Conservation (phyloP, 1,139 yeast species). For the Scheffersomyces illinoinensis region DNA sequence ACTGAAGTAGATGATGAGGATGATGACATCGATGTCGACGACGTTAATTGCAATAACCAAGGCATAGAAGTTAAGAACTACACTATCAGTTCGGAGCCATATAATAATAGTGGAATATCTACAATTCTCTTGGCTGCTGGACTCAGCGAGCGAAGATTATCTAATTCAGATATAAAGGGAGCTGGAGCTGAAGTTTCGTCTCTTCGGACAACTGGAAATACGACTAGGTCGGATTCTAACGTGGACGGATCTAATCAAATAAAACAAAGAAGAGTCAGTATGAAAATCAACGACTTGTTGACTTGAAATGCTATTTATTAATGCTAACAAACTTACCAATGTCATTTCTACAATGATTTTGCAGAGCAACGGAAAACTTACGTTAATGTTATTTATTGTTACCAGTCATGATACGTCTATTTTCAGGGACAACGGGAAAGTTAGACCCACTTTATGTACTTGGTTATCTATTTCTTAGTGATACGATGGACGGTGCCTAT, state of each 20-base stretch:
- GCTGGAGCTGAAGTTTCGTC: constrained; percentile 1
- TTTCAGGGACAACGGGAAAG: not conserved
- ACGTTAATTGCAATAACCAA: not conserved
- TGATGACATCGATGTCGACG: not conserved
- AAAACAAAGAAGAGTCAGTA: constrained; percentile 9
- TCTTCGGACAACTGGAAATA: not conserved
- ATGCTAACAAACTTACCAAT: not conserved
- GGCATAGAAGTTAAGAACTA: constrained; percentile 1
- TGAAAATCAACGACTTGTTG: constrained; percentile 16
- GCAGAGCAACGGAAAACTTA: not conserved
- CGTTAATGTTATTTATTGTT: not conserved
- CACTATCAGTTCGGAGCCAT: constrained; percentile 4
- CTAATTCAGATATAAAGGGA: constrained; percentile 2
- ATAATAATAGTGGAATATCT: constrained; percentile 10
- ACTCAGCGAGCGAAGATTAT: constrained; percentile 1
- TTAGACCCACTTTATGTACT: not conserved
- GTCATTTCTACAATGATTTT: too few relatives aligned
- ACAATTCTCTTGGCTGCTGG: constrained; percentile 17
- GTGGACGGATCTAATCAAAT: not conserved
- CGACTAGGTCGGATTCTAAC: not conserved
- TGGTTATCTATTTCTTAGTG: not conserved
- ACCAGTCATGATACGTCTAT: not conserved
- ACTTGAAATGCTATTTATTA: constrained; percentile 3
- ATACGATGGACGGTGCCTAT: not conserved
- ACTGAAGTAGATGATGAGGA: not conserved